Base-by-base conservation (phyloP, 768 basidiomycete genomes). In the Pisolithus microcarpus region DNA sequence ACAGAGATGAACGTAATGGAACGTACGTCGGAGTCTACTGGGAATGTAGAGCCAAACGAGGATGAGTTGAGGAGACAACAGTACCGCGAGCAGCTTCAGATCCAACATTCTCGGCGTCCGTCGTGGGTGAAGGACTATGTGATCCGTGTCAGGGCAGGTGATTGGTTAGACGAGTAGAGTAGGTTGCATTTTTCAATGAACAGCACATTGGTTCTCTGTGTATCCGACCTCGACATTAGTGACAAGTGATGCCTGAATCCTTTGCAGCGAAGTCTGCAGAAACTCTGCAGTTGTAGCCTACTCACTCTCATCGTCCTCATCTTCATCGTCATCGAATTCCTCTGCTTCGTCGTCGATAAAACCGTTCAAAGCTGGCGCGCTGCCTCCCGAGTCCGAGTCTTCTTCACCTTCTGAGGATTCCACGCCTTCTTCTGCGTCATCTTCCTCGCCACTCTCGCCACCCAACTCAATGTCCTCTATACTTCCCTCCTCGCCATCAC, bases 391-490 rank as follows among this genome's bases (percentile, higher is more conserved):
- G 37, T 60, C 74, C 5, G 24, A 23, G 24, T 15, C 34, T 13
- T 67, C 71, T 0, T 65, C 75, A 0, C 72, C 75, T 6, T 66
- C 69, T 0, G 71, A 74, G 1, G 69, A 75, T 8, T 71, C 65
- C 34, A 58, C 64, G 47, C 67, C 72, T 11, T 75, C 71, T n/a
- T 74, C 73, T 10, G 74, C 75, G 11, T 71, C 76, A 15, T 68
- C 73, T 18, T 74, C 78, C 18, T 75, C 75, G 7, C 74, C 80
- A 37, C 81, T 81, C 42, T 78, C 77, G 1, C 78, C 82, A 52
- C 85, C 85, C 13, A 87, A 69, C 58, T 87, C 87, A 18, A 89
- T 76, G 60, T 89, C 86, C 60, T 88, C 90, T 40, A 91, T 70
- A 59, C 88, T 88, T 10, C 83, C 87, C 31, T 75, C 80, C 34